Percentiles rank a stretch among this genome's conserved stretches.
These are phyloP conservation scores for Pseudogymnoascus sp. DNA, from an alignment of 2,329 filamentous ascomycete species.

Conservation along the genomic window DNA sequence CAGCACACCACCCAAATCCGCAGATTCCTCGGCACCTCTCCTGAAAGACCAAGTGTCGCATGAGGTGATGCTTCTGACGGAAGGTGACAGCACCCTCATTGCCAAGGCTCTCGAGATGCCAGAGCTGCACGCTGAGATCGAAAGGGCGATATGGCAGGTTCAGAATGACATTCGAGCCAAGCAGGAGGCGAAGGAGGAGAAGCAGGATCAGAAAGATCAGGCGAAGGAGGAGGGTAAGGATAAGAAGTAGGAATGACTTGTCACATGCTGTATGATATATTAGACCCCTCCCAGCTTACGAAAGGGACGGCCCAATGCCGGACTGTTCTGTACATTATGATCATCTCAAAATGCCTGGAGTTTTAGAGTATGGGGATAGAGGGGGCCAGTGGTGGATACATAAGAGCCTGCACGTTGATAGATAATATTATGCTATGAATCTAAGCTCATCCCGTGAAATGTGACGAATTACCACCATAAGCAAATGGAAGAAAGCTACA, in stretches of 20 bases:
- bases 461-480: too few species aligned
- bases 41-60: constrained; percentile 24
- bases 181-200: constrained; percentile 21
- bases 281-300: neutral
- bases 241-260: constrained; percentile 13
- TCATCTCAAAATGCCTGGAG: neutral
- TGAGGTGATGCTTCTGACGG: constrained; percentile 37
- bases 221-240: constrained; percentile 15
- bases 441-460: neutral
- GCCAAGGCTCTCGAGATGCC: constrained; percentile 58
- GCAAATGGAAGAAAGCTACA: too few species aligned
- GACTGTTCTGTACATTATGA: constrained; percentile 1
- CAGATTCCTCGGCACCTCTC: constrained; percentile 21
- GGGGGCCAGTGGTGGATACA: neutral
- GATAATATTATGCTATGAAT: neutral
- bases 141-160: constrained; percentile 70
- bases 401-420: neutral
- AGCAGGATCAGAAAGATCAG: constrained; percentile 13
- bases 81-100: constrained; percentile 47
- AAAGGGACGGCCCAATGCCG: constrained; percentile 1
- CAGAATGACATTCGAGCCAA: constrained; percentile 32
- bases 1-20: neutral
- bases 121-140: constrained; percentile 63
- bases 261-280: neutral
- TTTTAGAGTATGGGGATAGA: neutral